Conservation (phyloP, 768 basidiomycete genomes). For the Hypholoma fasciculare region DNA sequence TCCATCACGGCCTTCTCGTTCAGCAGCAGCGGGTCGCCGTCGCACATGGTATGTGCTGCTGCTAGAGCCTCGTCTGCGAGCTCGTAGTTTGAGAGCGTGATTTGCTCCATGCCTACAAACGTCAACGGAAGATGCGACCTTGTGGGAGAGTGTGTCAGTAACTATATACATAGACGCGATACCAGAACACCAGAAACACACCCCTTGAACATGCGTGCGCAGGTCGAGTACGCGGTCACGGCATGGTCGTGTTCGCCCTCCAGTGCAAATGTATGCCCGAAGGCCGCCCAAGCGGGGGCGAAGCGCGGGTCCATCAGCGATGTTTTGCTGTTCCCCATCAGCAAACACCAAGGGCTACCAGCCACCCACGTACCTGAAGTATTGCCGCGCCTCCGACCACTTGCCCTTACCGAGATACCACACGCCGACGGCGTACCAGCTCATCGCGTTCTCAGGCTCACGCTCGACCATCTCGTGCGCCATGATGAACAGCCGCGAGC, state of each 20-base stretch:
- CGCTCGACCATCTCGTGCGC: slow-evolving; percentile 95
- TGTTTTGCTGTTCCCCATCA: slow-evolving; percentile 69
- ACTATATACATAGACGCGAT: too few relatives aligned
- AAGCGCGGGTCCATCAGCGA: slow-evolving; percentile 96
- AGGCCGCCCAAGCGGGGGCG: slow-evolving; percentile 96
- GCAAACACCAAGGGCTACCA: background rate
- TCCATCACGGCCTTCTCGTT: slow-evolving; percentile 96
- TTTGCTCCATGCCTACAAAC: slow-evolving; percentile 98
- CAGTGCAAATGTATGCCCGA: slow-evolving; percentile 94
- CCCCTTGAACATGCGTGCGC: slow-evolving; percentile 94
- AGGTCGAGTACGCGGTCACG: slow-evolving; percentile 97
- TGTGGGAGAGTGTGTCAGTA: too few relatives aligned
- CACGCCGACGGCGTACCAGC: slow-evolving; percentile 98
- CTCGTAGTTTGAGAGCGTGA: slow-evolving; percentile 77
- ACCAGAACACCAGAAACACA: too few relatives aligned
- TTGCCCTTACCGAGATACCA: slow-evolving; percentile 91
- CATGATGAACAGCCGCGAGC: slow-evolving; percentile 92
- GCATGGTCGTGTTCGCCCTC: slow-evolving; percentile 99
- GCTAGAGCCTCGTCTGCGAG: slow-evolving; percentile 88
- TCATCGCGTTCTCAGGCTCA: slow-evolving; percentile 89
- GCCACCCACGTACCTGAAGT: slow-evolving; percentile 70
- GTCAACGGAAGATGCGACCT: slow-evolving; percentile 95
- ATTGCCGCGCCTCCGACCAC: slow-evolving; percentile 90
- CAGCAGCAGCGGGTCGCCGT: slow-evolving; percentile 83
- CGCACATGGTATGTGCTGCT: slow-evolving; percentile 80